These are phyloP conservation scores for Hypoxylon sp. DNA, from an alignment of 2,329 filamentous ascomycete genomes.

Conservation along the genomic window DNA sequence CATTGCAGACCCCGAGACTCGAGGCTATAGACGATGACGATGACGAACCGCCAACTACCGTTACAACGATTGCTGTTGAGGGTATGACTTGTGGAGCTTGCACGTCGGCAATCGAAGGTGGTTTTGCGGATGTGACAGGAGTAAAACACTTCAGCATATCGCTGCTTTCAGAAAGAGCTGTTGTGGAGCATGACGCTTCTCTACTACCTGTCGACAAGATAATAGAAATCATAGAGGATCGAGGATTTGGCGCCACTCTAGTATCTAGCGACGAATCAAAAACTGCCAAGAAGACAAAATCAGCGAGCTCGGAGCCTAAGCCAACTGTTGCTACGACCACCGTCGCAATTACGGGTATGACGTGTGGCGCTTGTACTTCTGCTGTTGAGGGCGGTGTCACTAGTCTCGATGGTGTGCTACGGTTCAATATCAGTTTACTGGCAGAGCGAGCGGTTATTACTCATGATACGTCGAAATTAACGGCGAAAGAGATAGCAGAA, in stretches of 20 bases:
- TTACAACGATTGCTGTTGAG: slow-evolving; percentile 83
- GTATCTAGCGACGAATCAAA: slow-evolving; percentile 75
- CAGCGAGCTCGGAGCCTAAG: slow-evolving; percentile 51
- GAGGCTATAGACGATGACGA: slow-evolving; percentile 56
- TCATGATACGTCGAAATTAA: slow-evolving; percentile 81
- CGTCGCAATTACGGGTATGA: slow-evolving; percentile 95
- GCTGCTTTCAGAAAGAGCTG: slow-evolving; percentile 85
- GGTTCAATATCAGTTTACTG: slow-evolving; percentile 95
- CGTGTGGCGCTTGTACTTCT: slow-evolving; percentile 95
- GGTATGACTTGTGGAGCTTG: slow-evolving; percentile 95
- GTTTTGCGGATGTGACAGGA: slow-evolving; percentile 81
- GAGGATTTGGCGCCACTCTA: slow-evolving; percentile 85
- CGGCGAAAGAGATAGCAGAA: slow-evolving; percentile 81
- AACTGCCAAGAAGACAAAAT: slow-evolving; percentile 55
- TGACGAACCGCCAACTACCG: slow-evolving; percentile 63
- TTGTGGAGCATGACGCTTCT: slow-evolving; percentile 81
- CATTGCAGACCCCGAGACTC: slow-evolving; percentile 60
- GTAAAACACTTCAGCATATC: slow-evolving; percentile 86
- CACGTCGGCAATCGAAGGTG: slow-evolving; percentile 86
- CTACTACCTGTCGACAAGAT: slow-evolving; percentile 69
- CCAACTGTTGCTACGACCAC: slow-evolving; percentile 79
- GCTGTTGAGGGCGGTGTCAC: slow-evolving; percentile 89
- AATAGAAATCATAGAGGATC: slow-evolving; percentile 74
- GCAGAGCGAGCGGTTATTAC: slow-evolving; percentile 92
- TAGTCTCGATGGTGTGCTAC: slow-evolving; percentile 80